phyloP scores from a whole-genome alignment of 331 rosid species.

The Arachis monticola region DNA sequence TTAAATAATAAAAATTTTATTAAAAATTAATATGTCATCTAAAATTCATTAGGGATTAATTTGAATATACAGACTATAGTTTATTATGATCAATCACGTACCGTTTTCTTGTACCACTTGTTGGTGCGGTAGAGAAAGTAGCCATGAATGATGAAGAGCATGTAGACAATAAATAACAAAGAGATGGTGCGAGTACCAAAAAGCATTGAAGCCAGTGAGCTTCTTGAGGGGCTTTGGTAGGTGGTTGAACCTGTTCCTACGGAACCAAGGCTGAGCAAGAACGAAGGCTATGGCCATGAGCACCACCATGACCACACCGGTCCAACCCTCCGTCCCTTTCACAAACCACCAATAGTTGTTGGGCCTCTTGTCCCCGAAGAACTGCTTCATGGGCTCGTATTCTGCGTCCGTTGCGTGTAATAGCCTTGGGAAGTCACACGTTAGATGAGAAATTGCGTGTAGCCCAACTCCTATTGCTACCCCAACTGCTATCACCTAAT shows the following conservation, averaged over 20 bases:
- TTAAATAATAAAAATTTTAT: no score
- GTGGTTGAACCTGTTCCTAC: constrained; percentile 59
- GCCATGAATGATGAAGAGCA: constrained; percentile 78
- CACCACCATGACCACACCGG: constrained; percentile 86
- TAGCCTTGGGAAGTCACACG: constrained; percentile 80
- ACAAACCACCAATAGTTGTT: constrained; percentile 91
- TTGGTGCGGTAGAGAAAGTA: constrained; percentile 72
- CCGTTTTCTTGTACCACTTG: constrained; percentile 85
- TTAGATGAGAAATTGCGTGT: constrained; percentile 72
- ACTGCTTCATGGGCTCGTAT: constrained; percentile 66
- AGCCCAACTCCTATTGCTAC: constrained; percentile 71
- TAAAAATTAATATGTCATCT: no score
- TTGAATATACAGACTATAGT: no score
- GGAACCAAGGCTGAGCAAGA: constrained; percentile 88
- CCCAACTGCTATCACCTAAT: constrained; percentile 65
- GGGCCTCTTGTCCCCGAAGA: constrained; percentile 64
- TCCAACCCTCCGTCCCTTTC: constrained; percentile 90
- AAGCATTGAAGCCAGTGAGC: constrained; percentile 88
- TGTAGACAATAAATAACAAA: constrained; percentile 72
- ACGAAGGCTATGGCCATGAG: constrained; percentile 79
- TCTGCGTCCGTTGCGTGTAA: constrained; percentile 65
- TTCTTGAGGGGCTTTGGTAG: constrained; percentile 71
- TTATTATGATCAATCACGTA: constrained; percentile 14
- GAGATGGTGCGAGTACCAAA: constrained; percentile 92
- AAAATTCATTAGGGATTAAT: no score